Percentiles rank a stretch among this genome's conserved stretches.
Conservation (phyloP, 2,329 filamentous ascomycete species). For the Microdochium nivale region DNA sequence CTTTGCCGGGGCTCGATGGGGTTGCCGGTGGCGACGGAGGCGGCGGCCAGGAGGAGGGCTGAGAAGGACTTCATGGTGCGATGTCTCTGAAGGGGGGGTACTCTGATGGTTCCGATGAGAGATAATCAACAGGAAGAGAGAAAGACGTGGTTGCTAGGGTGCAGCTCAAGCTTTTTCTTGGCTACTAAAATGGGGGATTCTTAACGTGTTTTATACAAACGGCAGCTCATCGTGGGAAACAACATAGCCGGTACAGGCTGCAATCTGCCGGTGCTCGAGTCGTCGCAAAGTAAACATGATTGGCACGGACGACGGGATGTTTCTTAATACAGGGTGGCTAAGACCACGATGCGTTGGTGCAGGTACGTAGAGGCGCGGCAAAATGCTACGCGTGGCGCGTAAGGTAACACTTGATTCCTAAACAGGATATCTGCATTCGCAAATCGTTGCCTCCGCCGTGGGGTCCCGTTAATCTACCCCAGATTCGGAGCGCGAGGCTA, state of each 20-base stretch:
- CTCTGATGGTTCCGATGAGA: not conserved
- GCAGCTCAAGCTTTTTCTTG: not conserved
- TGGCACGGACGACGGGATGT: not conserved
- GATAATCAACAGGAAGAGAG: not conserved
- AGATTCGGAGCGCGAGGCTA: not conserved
- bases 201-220: too few species aligned
- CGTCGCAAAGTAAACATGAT: not conserved
- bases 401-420: not conserved
- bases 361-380: not conserved
- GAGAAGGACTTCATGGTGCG: conserved; percentile 7
- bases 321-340: not conserved
- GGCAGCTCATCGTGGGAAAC: too few species aligned
- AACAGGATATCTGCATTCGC: not conserved
- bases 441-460: not conserved
- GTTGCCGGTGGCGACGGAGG: conserved; percentile 6
- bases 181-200: too few species aligned
- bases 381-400: not conserved
- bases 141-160: not conserved
- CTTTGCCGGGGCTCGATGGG: conserved; percentile 18
- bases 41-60: conserved; percentile 6
- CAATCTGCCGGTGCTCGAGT: not conserved
- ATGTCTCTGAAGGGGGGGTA: not conserved
- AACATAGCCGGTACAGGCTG: not conserved
- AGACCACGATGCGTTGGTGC: not conserved
- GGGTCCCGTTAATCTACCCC: not conserved